These are phyloP conservation scores for Coemansia nantahalensis DNA, from an alignment of 192 early-diverging fungal genomes.

Conservation along the genomic window DNA sequence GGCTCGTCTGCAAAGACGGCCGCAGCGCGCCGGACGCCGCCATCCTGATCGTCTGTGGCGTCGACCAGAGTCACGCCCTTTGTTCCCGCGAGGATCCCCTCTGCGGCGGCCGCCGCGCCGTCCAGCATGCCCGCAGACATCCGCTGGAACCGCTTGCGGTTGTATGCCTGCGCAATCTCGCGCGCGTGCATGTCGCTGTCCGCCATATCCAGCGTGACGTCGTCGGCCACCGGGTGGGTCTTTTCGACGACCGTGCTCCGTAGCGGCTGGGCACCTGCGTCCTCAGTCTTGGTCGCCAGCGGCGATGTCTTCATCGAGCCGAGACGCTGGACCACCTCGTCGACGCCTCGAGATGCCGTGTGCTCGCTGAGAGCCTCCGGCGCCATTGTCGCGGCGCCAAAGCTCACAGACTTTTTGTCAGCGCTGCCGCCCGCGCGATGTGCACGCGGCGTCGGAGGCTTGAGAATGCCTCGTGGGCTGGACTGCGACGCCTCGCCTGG, in stretches of 20 bases:
- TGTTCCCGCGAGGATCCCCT: constrained; percentile 14
- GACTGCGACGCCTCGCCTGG: not conserved
- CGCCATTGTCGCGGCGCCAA: constrained; percentile 11
- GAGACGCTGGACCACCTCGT: constrained; percentile 9
- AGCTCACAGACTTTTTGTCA: constrained; percentile 22
- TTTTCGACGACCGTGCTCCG: constrained; percentile 29
- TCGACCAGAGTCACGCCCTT: constrained; percentile 24
- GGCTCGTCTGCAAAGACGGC: constrained; percentile 29
- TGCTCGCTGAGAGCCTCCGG: no score
- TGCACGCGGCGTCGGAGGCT: not conserved
- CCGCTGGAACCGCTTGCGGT: constrained; percentile 19
- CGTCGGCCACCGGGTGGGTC: not conserved
- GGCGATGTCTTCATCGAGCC: constrained; percentile 5
- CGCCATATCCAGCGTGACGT: constrained; percentile 10
- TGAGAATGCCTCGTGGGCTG: constrained; percentile 26
- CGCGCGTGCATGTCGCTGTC: constrained; percentile 45
- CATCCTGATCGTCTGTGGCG: not conserved
- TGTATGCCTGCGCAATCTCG: constrained; percentile 47
- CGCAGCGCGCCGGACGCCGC: constrained; percentile 6
- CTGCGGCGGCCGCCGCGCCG: constrained; percentile 29
- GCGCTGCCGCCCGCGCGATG: not conserved
- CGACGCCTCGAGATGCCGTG: no score
- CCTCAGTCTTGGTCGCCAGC: no score
- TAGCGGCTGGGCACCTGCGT: constrained; percentile 11
- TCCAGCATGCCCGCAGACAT: constrained; percentile 33